Evolutionary conservation across 495 filamentous ascomycete genomes (phyloP).

Genomic region (Cryomyces minteri): DNA sequence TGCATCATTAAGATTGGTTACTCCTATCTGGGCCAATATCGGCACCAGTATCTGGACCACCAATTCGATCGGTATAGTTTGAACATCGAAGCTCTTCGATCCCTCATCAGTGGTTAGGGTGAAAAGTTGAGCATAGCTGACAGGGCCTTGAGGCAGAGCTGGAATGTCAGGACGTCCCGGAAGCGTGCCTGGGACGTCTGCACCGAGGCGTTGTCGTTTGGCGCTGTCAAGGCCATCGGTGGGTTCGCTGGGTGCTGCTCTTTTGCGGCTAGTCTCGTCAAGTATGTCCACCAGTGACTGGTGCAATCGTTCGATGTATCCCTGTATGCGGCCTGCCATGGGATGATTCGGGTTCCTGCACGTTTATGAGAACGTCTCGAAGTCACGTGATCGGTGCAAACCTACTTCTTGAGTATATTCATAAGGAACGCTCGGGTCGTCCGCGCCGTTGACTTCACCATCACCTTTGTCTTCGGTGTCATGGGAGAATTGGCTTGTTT

Average conservation of each 20-base stretch:
- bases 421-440: constrained; percentile 68
- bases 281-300: constrained; percentile 56
- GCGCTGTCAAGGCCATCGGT: constrained; percentile 48
- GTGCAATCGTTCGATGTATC: constrained; percentile 60
- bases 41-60: constrained; percentile 60
- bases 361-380: neutral
- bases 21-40: constrained; percentile 45
- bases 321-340: constrained; percentile 51
- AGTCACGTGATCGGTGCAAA: neutral
- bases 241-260: constrained; percentile 43
- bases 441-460: constrained; percentile 83
- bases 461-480: constrained; percentile 58
- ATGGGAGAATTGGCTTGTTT: constrained; percentile 57
- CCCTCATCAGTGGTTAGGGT: constrained; percentile 59
- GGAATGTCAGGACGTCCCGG: constrained; percentile 30
- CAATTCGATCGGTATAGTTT: constrained; percentile 50
- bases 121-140: constrained; percentile 62
- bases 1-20: constrained; percentile 42
- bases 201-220: constrained; percentile 52
- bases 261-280: constrained; percentile 61
- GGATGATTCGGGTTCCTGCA: constrained; percentile 51
- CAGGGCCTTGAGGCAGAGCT: constrained; percentile 51
- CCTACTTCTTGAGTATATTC: constrained; percentile 60
- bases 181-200: constrained; percentile 25
- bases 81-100: constrained; percentile 65